phyloP scores from a whole-genome alignment of 768 basidiomycete species.

The Suillus ampliporus region DNA sequence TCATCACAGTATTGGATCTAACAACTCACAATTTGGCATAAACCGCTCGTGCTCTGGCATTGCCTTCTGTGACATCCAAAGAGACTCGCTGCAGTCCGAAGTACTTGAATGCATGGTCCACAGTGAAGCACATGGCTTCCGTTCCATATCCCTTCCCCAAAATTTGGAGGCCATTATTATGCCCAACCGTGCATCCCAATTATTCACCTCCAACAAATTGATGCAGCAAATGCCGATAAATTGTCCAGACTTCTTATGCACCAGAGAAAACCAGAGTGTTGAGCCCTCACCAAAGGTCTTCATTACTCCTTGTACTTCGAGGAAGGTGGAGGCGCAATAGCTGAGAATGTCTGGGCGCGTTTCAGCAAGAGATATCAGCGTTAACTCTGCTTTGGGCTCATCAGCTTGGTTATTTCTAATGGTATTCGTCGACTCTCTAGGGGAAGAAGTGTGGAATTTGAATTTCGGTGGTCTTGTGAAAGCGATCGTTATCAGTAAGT shows the following conservation, averaged over 20 bases:
- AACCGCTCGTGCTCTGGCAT: conserved; percentile 37
- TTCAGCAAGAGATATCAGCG: no score
- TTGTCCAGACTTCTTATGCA: conserved; percentile 17
- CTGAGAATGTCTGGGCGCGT: no score
- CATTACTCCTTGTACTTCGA: not conserved
- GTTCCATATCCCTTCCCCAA: conserved; percentile 43
- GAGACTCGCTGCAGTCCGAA: conserved; percentile 45
- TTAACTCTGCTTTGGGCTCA: no score
- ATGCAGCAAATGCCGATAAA: conserved; percentile 32
- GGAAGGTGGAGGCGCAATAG: not conserved
- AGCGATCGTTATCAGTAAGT: no score
- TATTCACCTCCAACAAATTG: conserved; percentile 24
- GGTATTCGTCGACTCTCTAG: no score
- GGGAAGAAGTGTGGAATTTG: no score
- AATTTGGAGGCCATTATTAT: conserved; percentile 28
- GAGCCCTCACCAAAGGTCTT: conserved; percentile 7
- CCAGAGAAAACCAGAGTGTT: conserved; percentile 26
- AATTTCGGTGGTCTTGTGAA: no score
- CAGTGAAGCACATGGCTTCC: conserved; percentile 40
- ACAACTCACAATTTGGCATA: conserved; percentile 43
- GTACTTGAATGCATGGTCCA: conserved; percentile 40
- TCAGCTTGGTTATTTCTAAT: no score
- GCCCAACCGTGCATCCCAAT: conserved; percentile 32
- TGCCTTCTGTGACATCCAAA: conserved; percentile 39
- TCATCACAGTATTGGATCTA: not conserved